phyloP scores from a whole-genome alignment of 371 early-diverging fungal genomes.

The Fennellomyces sp. region DNA sequence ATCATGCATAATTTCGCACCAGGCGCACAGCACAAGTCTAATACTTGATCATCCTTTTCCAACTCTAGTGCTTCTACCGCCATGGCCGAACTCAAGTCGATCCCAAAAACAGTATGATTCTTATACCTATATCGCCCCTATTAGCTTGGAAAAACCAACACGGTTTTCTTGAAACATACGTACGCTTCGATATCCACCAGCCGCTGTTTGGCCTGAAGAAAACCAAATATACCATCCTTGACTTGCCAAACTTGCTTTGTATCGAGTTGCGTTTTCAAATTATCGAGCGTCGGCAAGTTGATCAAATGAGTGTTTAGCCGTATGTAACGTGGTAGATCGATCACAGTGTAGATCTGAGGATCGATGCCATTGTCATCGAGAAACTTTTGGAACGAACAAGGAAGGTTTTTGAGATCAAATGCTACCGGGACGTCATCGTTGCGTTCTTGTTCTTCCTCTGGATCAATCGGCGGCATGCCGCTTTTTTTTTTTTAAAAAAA shows the following conservation, averaged over 20 bases:
- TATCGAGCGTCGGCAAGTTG: conserved; percentile 38
- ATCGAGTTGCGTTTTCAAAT: conserved; percentile 44
- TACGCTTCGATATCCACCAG: conserved; percentile 49
- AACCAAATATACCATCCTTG: conserved; percentile 37
- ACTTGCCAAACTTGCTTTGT: conserved; percentile 38
- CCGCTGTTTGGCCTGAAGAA: conserved; percentile 25
- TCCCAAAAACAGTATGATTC: conserved; percentile 69
- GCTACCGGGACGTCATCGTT: too few relatives aligned
- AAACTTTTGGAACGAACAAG: conserved; percentile 61
- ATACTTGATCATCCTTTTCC: conserved; percentile 67
- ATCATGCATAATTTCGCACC: conserved; percentile 88
- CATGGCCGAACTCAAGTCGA: conserved; percentile 85
- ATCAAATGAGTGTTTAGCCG: conserved; percentile 58
- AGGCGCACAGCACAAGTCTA: conserved; percentile 83
- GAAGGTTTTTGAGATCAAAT: conserved; percentile 53
- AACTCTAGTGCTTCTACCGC: conserved; percentile 64
- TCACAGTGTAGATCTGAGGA: conserved; percentile 62
- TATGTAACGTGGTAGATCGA: conserved; percentile 71
- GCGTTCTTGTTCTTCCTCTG: too few relatives aligned
- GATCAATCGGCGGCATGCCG: too few relatives aligned
- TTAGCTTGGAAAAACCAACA: not conserved
- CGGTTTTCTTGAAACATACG: not conserved
- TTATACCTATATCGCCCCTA: conserved; percentile 34
- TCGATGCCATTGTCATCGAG: conserved; percentile 68
- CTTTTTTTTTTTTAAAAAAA: too few relatives aligned